Percentiles rank a stretch among this genome's conserved stretches.
These are phyloP conservation scores for Teunomyces lycoperdinae DNA, from an alignment of 805 yeast species.

Conservation along the genomic window DNA sequence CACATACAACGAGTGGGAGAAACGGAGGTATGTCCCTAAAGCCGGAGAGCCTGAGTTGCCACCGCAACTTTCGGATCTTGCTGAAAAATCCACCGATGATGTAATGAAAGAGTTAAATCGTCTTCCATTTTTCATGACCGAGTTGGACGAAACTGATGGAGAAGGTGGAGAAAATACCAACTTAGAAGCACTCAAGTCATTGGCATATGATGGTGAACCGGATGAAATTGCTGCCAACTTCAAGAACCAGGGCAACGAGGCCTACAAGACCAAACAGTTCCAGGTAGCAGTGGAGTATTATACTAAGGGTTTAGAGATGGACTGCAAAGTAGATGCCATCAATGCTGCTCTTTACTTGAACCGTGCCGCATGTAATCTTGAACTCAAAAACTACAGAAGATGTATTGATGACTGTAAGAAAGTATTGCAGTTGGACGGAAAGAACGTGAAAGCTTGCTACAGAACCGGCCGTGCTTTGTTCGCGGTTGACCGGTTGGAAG, in stretches of 20 bases:
- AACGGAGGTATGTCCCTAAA: conserved; percentile 36
- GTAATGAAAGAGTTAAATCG: conserved; percentile 74
- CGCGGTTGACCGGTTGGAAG: conserved; percentile 64
- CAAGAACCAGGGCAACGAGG: conserved; percentile 90
- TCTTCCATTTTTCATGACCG: conserved; percentile 92
- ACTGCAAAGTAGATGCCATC: conserved; percentile 54
- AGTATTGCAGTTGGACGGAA: conserved; percentile 63
- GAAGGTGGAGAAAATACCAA: conserved; percentile 71
- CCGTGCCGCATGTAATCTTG: conserved; percentile 90
- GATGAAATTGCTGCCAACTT: conserved; percentile 87
- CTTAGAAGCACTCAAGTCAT: conserved; percentile 84
- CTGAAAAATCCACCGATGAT: conserved; percentile 69
- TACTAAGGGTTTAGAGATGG: conserved; percentile 73
- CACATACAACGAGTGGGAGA: conserved; percentile 39
- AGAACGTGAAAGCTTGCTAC: conserved; percentile 78
- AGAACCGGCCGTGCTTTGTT: conserved; percentile 82
- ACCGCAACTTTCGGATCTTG: conserved; percentile 69
- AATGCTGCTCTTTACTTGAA: conserved; percentile 68
- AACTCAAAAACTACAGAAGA: conserved; percentile 76
- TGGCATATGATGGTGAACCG: conserved; percentile 95
- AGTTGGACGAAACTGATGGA: conserved; percentile 72
- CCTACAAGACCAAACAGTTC: conserved; percentile 68
- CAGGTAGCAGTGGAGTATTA: conserved; percentile 76
- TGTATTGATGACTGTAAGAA: conserved; percentile 84
- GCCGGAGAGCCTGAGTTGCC: conserved; percentile 73